Percentiles rank a stretch among this genome's conserved stretches.
phyloP scores from a whole-genome alignment of 2,329 filamentous ascomycete genomes.

The Aspergillus sojae region DNA sequence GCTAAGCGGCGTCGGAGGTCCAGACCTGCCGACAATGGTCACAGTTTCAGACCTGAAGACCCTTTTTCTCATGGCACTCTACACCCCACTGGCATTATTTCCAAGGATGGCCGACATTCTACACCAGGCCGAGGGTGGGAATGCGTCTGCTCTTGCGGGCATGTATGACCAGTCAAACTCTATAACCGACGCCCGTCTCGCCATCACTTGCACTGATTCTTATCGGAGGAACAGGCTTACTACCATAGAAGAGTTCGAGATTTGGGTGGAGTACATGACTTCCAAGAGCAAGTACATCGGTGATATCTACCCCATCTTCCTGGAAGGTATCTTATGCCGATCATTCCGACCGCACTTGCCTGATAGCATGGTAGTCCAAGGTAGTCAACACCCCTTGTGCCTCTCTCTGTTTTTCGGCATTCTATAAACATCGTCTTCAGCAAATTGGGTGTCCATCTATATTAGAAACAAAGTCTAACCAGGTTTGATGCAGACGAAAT shows the following conservation, averaged over 20 bases:
- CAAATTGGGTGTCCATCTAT: neutral
- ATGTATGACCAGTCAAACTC: constrained; percentile 9
- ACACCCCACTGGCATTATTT: constrained; percentile 48
- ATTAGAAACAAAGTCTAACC: constrained; percentile 6
- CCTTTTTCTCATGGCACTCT: constrained; percentile 48
- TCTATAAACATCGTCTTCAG: neutral
- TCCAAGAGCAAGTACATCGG: constrained; percentile 38
- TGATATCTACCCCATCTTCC: constrained; percentile 41
- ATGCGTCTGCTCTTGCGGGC: constrained; percentile 16
- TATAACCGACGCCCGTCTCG: constrained; percentile 19
- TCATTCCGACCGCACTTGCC: constrained; percentile 19
- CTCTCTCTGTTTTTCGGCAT: neutral
- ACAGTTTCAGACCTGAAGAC: constrained; percentile 54
- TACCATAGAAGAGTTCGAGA: constrained; percentile 40
- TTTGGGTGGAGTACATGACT: constrained; percentile 35
- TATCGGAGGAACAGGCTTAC: constrained; percentile 34
- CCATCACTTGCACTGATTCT: constrained; percentile 20
- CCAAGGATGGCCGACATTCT: constrained; percentile 48
- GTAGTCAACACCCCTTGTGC: constrained; percentile 3
- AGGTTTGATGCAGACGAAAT: constrained; percentile 7
- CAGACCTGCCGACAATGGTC: constrained; percentile 50
- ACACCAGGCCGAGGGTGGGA: constrained; percentile 22
- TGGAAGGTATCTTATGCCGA: constrained; percentile 17
- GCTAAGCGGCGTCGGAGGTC: constrained; percentile 1
- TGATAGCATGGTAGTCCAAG: constrained; percentile 19